Conservation (phyloP, 805 yeast species). For the Komagataella mondaviorum region DNA sequence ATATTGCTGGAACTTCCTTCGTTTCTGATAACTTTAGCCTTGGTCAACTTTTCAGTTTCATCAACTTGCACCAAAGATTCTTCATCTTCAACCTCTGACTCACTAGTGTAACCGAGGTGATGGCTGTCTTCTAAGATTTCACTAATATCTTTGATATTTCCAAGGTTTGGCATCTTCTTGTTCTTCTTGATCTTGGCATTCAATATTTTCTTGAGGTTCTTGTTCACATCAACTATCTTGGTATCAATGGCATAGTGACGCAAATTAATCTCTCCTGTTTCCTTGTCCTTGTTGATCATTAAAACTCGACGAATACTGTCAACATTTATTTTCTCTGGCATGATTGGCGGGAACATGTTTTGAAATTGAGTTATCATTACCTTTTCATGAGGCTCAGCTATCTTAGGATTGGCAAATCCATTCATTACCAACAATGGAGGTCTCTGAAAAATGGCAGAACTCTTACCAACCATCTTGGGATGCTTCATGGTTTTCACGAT, state of each 20-base stretch:
- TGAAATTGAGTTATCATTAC: constrained; percentile 83
- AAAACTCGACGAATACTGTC: constrained; percentile 71
- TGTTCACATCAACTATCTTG: constrained; percentile 65
- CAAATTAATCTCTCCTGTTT: constrained; percentile 62
- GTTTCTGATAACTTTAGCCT: constrained; percentile 6
- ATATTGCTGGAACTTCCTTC: constrained; percentile 9
- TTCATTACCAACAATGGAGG: constrained; percentile 92
- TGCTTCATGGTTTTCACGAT: constrained; percentile 52
- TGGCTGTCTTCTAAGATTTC: constrained; percentile 61
- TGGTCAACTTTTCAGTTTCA: constrained; percentile 11
- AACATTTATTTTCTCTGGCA: constrained; percentile 71
- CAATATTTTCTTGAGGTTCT: constrained; percentile 58
- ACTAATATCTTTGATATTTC: constrained; percentile 58
- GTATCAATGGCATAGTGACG: constrained; percentile 88
- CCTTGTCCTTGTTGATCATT: constrained; percentile 61
- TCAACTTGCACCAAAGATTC: constrained; percentile 49
- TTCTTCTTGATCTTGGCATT: constrained; percentile 45
- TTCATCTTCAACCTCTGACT: constrained; percentile 90
- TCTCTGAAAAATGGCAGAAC: constrained; percentile 43
- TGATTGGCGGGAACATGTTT: constrained; percentile 89
- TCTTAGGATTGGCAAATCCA: constrained; percentile 66
- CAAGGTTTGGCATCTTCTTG: constrained; percentile 59
- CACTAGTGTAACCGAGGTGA: constrained; percentile 43
- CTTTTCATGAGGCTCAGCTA: constrained; percentile 61
- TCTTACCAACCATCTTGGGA: constrained; percentile 68